These are phyloP conservation scores for Lolium perenne DNA, from an alignment of 176 grass and related monocot species.

Conservation along the genomic window DNA sequence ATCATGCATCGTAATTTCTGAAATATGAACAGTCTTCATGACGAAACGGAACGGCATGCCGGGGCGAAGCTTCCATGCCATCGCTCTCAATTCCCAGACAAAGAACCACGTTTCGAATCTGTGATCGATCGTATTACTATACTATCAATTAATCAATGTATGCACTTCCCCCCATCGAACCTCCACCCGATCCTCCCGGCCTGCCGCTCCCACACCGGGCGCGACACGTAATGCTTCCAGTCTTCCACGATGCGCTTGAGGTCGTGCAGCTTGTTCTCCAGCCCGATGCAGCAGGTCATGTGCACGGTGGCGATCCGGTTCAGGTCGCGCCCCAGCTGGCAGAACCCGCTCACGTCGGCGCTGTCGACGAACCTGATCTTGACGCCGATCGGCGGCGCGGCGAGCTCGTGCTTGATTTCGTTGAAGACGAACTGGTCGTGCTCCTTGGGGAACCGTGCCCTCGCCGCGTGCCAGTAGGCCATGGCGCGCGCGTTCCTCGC, in stretches of 20 bases:
- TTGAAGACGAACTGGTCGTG: conserved; percentile 92
- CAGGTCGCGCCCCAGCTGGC: conserved; percentile 72
- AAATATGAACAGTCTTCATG: background rate
- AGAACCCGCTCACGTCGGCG: conserved; percentile 62
- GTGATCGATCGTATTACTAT: background rate
- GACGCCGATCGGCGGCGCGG: conserved; percentile 44
- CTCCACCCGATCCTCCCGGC: conserved; percentile 61
- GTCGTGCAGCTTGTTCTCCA: conserved; percentile 70
- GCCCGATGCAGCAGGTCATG: conserved; percentile 80
- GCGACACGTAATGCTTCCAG: conserved; percentile 67
- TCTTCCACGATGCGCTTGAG: conserved; percentile 54
- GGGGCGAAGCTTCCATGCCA: background rate
- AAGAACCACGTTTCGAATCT: background rate
- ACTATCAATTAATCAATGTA: conserved; percentile 49
- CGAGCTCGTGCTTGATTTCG: conserved; percentile 76
- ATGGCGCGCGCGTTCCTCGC: conserved; percentile 59
- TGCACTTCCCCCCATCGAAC: conserved; percentile 70
- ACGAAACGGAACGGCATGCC: background rate
- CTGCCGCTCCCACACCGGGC: conserved; percentile 57
- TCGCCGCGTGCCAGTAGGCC: conserved; percentile 76
- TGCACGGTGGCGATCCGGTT: conserved; percentile 78
- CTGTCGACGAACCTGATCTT: conserved; percentile 78
- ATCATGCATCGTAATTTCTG: background rate
- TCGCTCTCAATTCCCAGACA: background rate
- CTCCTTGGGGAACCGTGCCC: conserved; percentile 53